Evolutionary conservation across 495 filamentous ascomycete species (phyloP), one percentile per base, ranked within the genome.

Genomic region (Trichodelitschia bisporula): DNA sequence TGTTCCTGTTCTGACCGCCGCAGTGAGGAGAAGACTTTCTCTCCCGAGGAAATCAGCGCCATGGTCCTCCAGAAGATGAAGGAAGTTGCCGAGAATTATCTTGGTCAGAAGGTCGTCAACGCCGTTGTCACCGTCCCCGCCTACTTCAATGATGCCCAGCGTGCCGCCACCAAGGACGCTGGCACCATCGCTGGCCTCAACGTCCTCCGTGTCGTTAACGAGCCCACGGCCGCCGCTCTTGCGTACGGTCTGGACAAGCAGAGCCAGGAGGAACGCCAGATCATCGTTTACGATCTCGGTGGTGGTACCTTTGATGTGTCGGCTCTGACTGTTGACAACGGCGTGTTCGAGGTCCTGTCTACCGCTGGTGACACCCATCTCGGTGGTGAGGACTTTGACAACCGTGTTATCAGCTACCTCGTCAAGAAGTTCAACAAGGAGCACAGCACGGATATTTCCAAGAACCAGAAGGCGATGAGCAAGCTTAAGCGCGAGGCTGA

Each of bases 301-400:
- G 86, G 89, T 67, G 86, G 86, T 66, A 95, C 89, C 51, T 97
- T 95, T 60, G 86, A 95, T 90, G 89, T 97, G 12, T 93, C 84
- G 30, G 79, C 95, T 32, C 65, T 95, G 31, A 90, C 84, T 56
- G 95, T 95, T 49, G 82, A 95, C 59, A 84, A 90, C 58, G 86
- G 86, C 69, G 89, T 95, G 56, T 95, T 95, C 67, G 91, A 91
- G 47, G 86, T 97, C 53, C 90, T 84, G 66, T 77, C 86, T 20
- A 95, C 86, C 38, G 86, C 89, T 46, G 86, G 86, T 75, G 86
- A 97, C 51, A 97, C 86, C 48, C 86, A 95, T 57, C 64, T 95
- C 58, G 86, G 89, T 70, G 86, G 89, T 57, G 80, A 93, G 58
- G 89, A 97, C 59, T 95, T 95, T 51, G 86, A 97, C 56, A 93